These are phyloP conservation scores for Aspergillus ochraceoroseus DNA, from an alignment of 2,329 filamentous ascomycete genomes.

Conservation along the genomic window DNA sequence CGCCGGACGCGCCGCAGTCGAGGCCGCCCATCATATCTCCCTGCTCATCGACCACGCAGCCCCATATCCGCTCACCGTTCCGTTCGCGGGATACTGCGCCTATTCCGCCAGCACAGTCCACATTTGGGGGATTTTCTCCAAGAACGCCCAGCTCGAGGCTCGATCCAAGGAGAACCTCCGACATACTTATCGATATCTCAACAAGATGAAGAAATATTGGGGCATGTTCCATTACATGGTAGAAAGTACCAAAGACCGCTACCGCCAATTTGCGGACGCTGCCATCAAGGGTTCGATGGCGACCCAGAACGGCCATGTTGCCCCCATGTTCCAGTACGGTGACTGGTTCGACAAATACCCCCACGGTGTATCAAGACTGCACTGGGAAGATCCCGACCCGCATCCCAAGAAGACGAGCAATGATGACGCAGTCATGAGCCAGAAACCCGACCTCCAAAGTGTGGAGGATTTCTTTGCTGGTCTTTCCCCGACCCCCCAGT, in stretches of 20 bases:
- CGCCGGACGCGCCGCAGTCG: constrained; percentile 69
- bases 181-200: constrained; percentile 82
- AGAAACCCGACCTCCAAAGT: constrained; percentile 84
- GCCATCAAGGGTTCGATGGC: constrained; percentile 58
- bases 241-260: constrained; percentile 85
- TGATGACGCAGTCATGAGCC: constrained; percentile 81
- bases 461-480: constrained; percentile 92
- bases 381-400: constrained; percentile 71
- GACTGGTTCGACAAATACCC: constrained; percentile 98
- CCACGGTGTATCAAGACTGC: constrained; percentile 77
- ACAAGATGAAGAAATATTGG: constrained; percentile 96
- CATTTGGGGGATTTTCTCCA: constrained; percentile 84
- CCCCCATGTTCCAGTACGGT: constrained; percentile 83
- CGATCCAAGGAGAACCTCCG: constrained; percentile 78
- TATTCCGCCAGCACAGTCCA: constrained; percentile 94
- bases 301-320: constrained; percentile 40
- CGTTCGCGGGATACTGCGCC: constrained; percentile 90
- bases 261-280: constrained; percentile 78
- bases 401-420: constrained; percentile 66
- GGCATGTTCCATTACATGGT: constrained; percentile 98
- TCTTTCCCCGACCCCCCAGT: constrained; percentile 58
- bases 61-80: constrained; percentile 74
- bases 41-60: constrained; percentile 75
- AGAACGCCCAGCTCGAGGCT: constrained; percentile 68
- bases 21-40: constrained; percentile 82